Conservation (phyloP, 2,329 filamentous ascomycete species). For the Beauveria sp. region DNA sequence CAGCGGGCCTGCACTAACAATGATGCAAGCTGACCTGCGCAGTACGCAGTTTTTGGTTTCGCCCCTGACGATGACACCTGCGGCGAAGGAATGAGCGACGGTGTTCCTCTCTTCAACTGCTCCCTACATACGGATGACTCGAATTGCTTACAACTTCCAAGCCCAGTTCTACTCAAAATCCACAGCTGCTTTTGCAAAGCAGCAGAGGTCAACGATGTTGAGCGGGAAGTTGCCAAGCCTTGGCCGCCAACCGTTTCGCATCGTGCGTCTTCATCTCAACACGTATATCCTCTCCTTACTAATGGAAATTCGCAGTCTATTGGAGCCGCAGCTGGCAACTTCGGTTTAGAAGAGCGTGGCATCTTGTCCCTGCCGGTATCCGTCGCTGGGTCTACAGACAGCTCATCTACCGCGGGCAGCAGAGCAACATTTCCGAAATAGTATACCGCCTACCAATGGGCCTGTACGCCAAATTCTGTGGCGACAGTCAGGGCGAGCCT, state of each 20-base stretch:
- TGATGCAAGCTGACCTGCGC: neutral
- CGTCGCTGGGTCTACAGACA: neutral
- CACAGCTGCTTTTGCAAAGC: neutral
- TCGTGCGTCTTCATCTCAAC: neutral
- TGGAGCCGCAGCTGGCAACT: neutral
- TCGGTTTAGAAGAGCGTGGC: neutral
- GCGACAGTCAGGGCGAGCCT: neutral
- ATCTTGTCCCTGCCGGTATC: neutral
- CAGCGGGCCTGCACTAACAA: neutral
- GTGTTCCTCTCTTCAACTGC: neutral
- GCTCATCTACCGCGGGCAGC: neutral
- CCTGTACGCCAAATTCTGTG: slow-evolving; percentile 4
- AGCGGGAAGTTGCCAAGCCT: neutral
- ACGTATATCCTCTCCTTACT: neutral
- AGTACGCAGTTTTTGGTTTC: neutral
- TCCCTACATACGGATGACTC: neutral
- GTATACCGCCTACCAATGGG: neutral
- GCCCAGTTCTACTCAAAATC: neutral
- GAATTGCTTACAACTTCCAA: neutral
- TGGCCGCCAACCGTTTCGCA: neutral
- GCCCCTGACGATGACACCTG: neutral
- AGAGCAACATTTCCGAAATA: slow-evolving; percentile 1
- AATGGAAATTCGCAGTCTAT: neutral
- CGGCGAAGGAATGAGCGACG: neutral
- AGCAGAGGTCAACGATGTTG: neutral